phyloP scores from a whole-genome alignment of 129 eudicot species.

The Rutidosis leptorrhynchoides region DNA sequence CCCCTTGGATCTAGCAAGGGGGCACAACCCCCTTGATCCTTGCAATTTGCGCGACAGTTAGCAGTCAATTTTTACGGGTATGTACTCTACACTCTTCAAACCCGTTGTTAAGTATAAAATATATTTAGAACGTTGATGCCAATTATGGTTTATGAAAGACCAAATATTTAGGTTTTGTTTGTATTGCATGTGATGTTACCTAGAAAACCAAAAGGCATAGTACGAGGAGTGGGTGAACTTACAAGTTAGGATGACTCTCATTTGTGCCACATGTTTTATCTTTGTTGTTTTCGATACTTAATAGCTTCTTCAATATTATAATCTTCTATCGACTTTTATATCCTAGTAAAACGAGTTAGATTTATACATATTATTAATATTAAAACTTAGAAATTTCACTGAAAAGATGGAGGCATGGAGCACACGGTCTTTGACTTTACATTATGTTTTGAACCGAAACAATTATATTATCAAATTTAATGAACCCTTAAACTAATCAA shows the following conservation, averaged over 20 bases:
- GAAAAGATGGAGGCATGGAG: conserved; percentile 13
- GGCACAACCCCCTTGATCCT: too few species aligned
- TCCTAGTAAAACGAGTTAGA: not conserved
- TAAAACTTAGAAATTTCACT: not conserved
- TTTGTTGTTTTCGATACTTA: not conserved
- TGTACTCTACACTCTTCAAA: too few species aligned
- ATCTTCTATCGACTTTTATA: not conserved
- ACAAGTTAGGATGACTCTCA: conserved; percentile 12
- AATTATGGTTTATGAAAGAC: not conserved
- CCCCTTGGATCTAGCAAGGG: too few species aligned
- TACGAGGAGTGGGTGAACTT: conserved; percentile 28
- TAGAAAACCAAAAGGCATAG: conserved; percentile 20
- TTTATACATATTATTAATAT: not conserved
- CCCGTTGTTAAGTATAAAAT: too few species aligned
- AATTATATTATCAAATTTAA: too few species aligned
- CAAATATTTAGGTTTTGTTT: not conserved
- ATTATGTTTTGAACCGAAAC: not conserved
- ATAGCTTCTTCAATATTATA: not conserved
- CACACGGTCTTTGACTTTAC: conserved; percentile 4
- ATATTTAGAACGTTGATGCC: not conserved
- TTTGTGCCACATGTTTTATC: not conserved
- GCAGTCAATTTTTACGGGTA: too few species aligned
- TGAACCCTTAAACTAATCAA: too few species aligned
- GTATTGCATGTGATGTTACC: conserved; percentile 22
- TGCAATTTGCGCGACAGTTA: too few species aligned